phyloP scores from a whole-genome alignment of 495 filamentous ascomycete genomes.

The Niebla homalea region DNA sequence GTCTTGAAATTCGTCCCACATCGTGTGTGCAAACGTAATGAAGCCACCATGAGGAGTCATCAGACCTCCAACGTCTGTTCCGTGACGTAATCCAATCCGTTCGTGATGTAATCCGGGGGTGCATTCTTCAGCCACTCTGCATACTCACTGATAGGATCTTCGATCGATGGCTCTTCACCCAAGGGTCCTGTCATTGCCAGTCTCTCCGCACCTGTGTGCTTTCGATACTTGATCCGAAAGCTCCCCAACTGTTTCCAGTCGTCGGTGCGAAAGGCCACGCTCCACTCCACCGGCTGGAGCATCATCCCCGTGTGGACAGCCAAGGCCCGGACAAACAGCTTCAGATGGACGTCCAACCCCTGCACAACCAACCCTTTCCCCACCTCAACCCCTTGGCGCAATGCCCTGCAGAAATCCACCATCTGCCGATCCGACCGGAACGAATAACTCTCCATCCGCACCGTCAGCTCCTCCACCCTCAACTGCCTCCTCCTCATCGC shows the following conservation, averaged over 20 bases:
- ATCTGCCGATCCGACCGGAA: neutral
- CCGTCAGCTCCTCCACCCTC: neutral
- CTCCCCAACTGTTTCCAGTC: neutral
- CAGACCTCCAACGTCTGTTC: neutral
- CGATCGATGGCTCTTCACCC: no score
- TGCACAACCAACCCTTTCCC: neutral
- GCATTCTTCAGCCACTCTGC: neutral
- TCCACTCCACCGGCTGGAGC: neutral
- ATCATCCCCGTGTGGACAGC: neutral
- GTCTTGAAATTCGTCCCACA: no score
- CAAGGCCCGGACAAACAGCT: neutral
- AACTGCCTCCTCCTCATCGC: neutral
- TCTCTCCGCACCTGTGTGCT: neutral
- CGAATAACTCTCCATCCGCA: neutral
- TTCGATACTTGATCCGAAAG: neutral
- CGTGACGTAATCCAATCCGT: constrained; percentile 1
- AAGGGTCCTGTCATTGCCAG: no score
- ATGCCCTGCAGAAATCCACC: neutral
- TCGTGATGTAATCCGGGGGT: neutral
- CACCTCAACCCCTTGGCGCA: neutral
- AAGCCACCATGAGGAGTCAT: neutral
- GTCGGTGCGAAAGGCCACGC: neutral
- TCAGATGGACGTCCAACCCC: constrained; percentile 4
- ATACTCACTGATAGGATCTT: neutral
- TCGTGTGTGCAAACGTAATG: no score